A percentile compares a stretch with the other conserved stretches of the same genome.
Evolutionary conservation across 23 red algal species (phyloP).

Genomic region (Porphyridium purpureum): DNA sequence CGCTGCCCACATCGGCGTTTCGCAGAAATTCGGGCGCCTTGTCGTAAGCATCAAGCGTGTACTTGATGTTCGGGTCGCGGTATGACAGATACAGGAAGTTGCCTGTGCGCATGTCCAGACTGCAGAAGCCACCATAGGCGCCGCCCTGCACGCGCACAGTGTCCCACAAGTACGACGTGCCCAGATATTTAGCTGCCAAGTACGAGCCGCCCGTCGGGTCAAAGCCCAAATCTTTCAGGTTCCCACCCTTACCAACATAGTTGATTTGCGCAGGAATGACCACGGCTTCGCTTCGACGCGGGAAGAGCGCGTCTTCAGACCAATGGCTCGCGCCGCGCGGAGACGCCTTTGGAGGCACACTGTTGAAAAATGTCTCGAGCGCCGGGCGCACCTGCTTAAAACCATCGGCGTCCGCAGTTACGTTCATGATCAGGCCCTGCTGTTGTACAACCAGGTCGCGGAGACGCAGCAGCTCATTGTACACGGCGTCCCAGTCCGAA

Average conservation of each 20-base stretch:
- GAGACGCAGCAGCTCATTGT: slow-evolving; percentile 26
- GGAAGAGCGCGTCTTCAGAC: slow-evolving; percentile 5
- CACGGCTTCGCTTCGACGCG: slow-evolving; percentile 50
- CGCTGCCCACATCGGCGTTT: slow-evolving; percentile 21
- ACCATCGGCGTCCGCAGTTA: slow-evolving; percentile 40
- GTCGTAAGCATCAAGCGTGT: slow-evolving; percentile 68
- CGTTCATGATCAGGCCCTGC: slow-evolving; percentile 48
- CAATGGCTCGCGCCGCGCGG: slow-evolving; percentile 5
- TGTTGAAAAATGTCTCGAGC: slow-evolving; percentile 40
- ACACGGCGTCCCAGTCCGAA: slow-evolving; percentile 54
- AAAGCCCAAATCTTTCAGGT: slow-evolving; percentile 68
- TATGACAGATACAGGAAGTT: slow-evolving; percentile 81
- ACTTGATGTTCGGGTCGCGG: slow-evolving; percentile 75
- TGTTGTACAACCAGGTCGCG: slow-evolving; percentile 24
- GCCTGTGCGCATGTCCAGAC: slow-evolving; percentile 55
- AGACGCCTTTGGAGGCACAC: slow-evolving; percentile 17
- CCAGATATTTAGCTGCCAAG: slow-evolving; percentile 63
- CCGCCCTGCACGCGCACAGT: slow-evolving; percentile 87
- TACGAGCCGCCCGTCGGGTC: slow-evolving; percentile 37
- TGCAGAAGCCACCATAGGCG: slow-evolving; percentile 92
- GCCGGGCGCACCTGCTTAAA: slow-evolving; percentile 20
- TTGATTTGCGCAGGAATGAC: slow-evolving; percentile 81
- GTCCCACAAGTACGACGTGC: slow-evolving; percentile 87
- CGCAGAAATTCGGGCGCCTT: slow-evolving; percentile 31
- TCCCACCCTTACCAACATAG: slow-evolving; percentile 85